Evolutionary conservation across 805 yeast species (phyloP).

Genomic region (Lipomyces chichibuensis): DNA sequence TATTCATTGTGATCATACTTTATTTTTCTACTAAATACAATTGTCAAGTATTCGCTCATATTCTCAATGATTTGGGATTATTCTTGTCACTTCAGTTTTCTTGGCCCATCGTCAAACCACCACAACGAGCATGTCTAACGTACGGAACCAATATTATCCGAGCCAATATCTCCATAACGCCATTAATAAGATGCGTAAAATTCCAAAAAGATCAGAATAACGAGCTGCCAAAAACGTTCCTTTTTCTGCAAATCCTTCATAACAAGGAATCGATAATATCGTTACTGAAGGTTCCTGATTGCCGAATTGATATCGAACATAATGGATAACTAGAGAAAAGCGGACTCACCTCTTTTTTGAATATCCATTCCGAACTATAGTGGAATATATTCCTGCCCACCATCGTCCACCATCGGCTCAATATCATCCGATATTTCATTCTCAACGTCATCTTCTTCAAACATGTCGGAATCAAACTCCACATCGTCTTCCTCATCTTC

Average conservation of each 20-base stretch:
- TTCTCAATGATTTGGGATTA: not conserved
- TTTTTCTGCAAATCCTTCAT: not conserved
- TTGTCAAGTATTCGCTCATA: not conserved
- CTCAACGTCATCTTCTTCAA: conserved; percentile 21
- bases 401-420: not conserved
- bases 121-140: not conserved
- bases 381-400: not conserved
- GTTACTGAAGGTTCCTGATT: not conserved
- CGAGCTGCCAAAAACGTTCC: not conserved
- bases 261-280: not conserved
- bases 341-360: not conserved
- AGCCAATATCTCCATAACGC: not conserved
- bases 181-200: not conserved
- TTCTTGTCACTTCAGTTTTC: not conserved
- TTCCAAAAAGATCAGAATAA: not conserved
- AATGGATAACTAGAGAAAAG: not conserved
- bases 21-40: not conserved
- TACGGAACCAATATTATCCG: not conserved
- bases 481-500: conserved; percentile 36
- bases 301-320: not conserved
- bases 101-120: not conserved
- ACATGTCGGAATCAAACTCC: conserved; percentile 41
- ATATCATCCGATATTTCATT: conserved; percentile 4
- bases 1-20: not conserved
- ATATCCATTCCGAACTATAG: not conserved